Conservation (phyloP, 2,329 filamentous ascomycete species). For the Lachnellula arida region DNA sequence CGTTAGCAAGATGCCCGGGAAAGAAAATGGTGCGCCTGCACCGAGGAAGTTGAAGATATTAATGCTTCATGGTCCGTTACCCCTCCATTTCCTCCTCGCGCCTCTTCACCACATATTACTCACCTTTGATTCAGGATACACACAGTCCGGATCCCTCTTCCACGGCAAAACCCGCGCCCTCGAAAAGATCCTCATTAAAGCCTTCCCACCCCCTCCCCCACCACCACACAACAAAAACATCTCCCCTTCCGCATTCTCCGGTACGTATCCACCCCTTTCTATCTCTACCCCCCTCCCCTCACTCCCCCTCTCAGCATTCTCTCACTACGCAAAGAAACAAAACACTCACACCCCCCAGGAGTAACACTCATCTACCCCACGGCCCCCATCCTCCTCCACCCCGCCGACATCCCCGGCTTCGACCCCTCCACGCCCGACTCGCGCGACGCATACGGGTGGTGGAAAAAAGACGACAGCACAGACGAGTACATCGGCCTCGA, state of each 20-base stretch:
- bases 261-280: slow-evolving; percentile 39
- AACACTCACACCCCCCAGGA: slow-evolving; percentile 26
- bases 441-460: slow-evolving; percentile 79
- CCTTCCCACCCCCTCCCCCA: slow-evolving; percentile 46
- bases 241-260: slow-evolving; percentile 44
- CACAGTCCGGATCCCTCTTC: slow-evolving; percentile 83
- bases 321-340: not conserved
- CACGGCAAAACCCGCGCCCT: slow-evolving; percentile 83
- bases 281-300: no score
- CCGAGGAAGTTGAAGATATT: slow-evolving; percentile 55
- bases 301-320: slow-evolving; percentile 41
- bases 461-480: slow-evolving; percentile 61
- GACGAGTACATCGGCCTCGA: slow-evolving; percentile 64
- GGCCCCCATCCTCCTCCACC: slow-evolving; percentile 57
- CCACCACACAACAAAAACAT: not conserved
- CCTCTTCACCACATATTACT: not conserved
- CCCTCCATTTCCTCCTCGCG: not conserved
- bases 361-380: slow-evolving; percentile 63
- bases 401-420: slow-evolving; percentile 67
- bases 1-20: not conserved
- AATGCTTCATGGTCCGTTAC: slow-evolving; percentile 64
- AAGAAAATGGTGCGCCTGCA: slow-evolving; percentile 5
- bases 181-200: slow-evolving; percentile 72
- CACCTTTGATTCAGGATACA: slow-evolving; percentile 59
- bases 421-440: slow-evolving; percentile 40